Percentiles rank a stretch among this genome's conserved stretches.
Conservation (phyloP, 2,329 filamentous ascomycete genomes). For the Hymenoscyphus infarciens region DNA sequence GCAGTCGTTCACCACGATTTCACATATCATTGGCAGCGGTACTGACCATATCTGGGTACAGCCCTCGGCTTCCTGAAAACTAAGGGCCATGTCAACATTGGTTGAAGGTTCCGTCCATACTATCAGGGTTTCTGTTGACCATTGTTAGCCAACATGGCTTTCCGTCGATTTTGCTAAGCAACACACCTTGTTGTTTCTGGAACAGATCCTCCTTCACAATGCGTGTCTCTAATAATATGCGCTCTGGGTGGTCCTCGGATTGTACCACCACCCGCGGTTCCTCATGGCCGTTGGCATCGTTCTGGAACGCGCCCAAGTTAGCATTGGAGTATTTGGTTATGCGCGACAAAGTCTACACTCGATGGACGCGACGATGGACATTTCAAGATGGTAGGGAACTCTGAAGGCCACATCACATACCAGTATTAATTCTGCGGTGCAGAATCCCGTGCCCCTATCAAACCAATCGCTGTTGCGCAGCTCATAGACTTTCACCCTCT, state of each 20-base stretch:
- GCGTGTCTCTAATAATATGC: conserved; percentile 80
- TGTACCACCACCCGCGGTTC: conserved; percentile 87
- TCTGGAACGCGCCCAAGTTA: conserved; percentile 39
- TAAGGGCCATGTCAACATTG: conserved; percentile 93
- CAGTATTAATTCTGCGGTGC: conserved; percentile 55
- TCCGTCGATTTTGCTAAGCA: conserved; percentile 19
- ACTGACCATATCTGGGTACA: conserved; percentile 86
- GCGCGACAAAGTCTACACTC: neutral
- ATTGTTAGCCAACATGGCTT: conserved; percentile 26
- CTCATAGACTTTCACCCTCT: conserved; percentile 97
- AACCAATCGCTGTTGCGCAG: conserved; percentile 99
- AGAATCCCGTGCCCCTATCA: conserved; percentile 94
- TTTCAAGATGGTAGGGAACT: neutral
- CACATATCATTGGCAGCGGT: conserved; percentile 9
- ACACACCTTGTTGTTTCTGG: conserved; percentile 90
- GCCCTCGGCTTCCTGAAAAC: conserved; percentile 95
- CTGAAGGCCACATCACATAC: conserved; percentile 24
- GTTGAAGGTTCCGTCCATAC: conserved; percentile 89
- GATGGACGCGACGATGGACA: neutral
- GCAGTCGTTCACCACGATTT: neutral
- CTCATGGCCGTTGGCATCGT: conserved; percentile 60
- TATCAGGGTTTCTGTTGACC: conserved; percentile 79
- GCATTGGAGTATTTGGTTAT: conserved; percentile 17
- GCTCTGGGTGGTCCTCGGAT: conserved; percentile 85
- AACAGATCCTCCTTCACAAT: conserved; percentile 94